Base-by-base conservation (phyloP, 371 early-diverging fungal species). In the Mortierella sp. region DNA sequence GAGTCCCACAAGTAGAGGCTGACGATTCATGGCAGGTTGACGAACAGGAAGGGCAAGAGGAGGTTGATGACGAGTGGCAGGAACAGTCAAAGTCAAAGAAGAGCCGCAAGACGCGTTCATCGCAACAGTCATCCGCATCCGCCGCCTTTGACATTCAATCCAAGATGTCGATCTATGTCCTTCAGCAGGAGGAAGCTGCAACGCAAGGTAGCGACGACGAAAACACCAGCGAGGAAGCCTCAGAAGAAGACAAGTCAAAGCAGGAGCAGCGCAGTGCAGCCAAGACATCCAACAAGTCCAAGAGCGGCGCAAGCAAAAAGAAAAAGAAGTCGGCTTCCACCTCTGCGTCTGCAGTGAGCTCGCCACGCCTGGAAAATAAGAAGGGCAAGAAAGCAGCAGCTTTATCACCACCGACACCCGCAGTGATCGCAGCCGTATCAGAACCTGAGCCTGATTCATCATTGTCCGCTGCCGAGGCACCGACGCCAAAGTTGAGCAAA, bases 1-100 rank as follows among this genome's bases (percentile, higher is more conserved):
- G 44, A 8, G 27, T 37, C 41, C 37, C 8, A 21, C 64, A 61
- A 16, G 28, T 25, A 4, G 66, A 53, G 27, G 34, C 58, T 5
- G 60, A 59, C 24, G 62, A 61, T 39, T 53, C 57, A 14, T 62
- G 63, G 59, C 63, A 63, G 28, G 50, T 58, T 37, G 61, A 67
- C 50, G 60, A 58, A 39, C 52, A 57, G 1, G 57, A 59, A 8
- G 63, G 52, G 34, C 55, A 71, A 43, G 71, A 60, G 1, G 73
- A 67, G 22, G n/a, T n/a, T n/a, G 56, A 63, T 54, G 74, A 76
- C 21, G 77, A 69, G 21, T 76, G 77, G 77, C 77, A 76, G 37
- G 70, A 76, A 28, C 77, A 76, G 55, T 69, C 77, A 29, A 64
- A 64, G 57, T 69, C 77, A n/a, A 76, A 76, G 68, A 76, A 76